Base-by-base conservation (phyloP, 139 green algal genomes). In the Prasinococcaceae sp. region DNA sequence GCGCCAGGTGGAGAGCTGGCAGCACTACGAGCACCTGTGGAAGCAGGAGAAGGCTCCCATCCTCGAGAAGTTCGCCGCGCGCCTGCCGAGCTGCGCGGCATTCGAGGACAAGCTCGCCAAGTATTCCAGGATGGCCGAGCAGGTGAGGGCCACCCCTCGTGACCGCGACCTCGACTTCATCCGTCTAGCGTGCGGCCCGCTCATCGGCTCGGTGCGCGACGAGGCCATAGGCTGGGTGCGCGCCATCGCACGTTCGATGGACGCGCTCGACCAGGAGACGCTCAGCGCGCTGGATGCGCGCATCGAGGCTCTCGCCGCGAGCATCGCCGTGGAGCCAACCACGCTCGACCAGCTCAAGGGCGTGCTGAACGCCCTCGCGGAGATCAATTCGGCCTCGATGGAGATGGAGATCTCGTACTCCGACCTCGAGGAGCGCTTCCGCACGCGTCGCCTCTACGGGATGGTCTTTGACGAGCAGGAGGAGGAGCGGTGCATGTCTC, bases 31-130 rank as follows among this genome's bases (percentile, higher is more conserved):
- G 54, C 26, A 57, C 53, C 61, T 94, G 33, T 94, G 84, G 84
- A 92, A 90, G 72, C 59, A 65, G 6, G 84, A 94, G 60, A 78
- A 81, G 37, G 61, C 37, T 19, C 60, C 53, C 20, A 58, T 85
- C 29, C 42, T 92, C 30, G 84, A 90, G 49, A 89, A 90, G 60
- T 85, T 93, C 58, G 82, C 76, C 60, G 66, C 72, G 12, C 68
- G 60, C 32, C 68, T 74, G 20, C 80, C 77, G 12, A 51, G 47
- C 2, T 45, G 49, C 19, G 62, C 56, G 10, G 66, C 64, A 8
- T 86, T 83, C 54, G 80, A 92, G 73, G 77, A 88, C 40, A 82
- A 76, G 50, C 65, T 92, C 25, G 56, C 60, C 12, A 76, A 80
- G 48, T 93, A 90, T 65, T 58, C 58, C 12, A 80, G 82, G 60